Evolutionary conservation across 2,329 filamentous ascomycete species (phyloP).

Genomic region (Cladosporium cucumerinum): DNA sequence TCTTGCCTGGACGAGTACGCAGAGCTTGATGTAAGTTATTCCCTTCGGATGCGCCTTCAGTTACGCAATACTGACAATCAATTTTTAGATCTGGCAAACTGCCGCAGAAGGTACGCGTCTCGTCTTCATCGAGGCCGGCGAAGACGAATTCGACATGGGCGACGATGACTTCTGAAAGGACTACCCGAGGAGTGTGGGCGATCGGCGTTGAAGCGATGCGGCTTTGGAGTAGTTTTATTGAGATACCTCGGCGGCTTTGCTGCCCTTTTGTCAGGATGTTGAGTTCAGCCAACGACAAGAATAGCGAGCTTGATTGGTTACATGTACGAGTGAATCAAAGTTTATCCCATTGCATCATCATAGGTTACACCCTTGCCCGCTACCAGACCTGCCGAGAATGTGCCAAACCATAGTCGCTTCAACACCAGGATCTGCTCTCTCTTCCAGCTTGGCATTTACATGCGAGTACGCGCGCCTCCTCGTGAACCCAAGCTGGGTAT

Average conservation of each 20-base stretch:
- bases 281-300: not conserved
- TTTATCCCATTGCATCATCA: not conserved
- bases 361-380: not conserved
- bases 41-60: not conserved
- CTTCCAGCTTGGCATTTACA: not conserved
- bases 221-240: conserved; percentile 6
- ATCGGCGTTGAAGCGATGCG: conserved; percentile 4
- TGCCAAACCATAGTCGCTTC: not conserved
- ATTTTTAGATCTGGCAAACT: conserved; percentile 52
- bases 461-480: not conserved
- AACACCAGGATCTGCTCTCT: not conserved
- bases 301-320: not conserved
- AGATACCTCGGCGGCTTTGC: conserved; percentile 13
- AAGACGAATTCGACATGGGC: conserved; percentile 40
- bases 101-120: conserved; percentile 52
- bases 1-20: conserved; percentile 86
- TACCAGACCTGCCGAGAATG: not conserved
- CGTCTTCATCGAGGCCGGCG: conserved; percentile 53
- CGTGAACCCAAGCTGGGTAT: conserved; percentile 6
- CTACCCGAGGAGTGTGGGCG: not conserved
- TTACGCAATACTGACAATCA: conserved; percentile 30
- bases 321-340: not conserved
- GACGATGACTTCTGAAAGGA: conserved; percentile 25
- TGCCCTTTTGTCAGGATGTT: not conserved
- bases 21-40: conserved; percentile 73